Percentiles rank a stretch among this genome's conserved stretches.
These are phyloP conservation scores for Rhodamnia rubescens DNA, from an alignment of 345 rosid genomes.

Conservation along the genomic window DNA sequence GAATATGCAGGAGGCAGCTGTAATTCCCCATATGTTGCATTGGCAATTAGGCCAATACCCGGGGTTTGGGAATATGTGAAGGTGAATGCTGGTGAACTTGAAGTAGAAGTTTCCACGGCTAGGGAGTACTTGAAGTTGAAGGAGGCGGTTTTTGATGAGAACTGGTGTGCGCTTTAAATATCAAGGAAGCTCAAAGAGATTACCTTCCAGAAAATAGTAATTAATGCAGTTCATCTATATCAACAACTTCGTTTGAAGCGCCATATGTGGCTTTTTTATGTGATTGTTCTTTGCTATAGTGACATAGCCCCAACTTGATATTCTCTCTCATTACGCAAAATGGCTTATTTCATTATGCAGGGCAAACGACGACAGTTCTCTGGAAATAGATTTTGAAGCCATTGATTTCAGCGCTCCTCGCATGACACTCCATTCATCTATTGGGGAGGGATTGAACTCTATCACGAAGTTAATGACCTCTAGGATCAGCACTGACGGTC, in stretches of 20 bases:
- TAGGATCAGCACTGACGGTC: conserved; percentile 28
- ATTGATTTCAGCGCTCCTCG: conserved; percentile 53
- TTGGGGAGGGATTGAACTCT: conserved; percentile 64
- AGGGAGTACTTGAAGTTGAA: conserved; percentile 68
- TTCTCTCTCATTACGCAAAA: too few species aligned
- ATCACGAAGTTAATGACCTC: conserved; percentile 58
- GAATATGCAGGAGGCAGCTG: conserved; percentile 65
- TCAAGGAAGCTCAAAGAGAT: too few species aligned
- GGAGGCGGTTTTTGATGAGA: conserved; percentile 53
- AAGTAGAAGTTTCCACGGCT: conserved; percentile 40
- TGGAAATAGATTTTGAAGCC: conserved; percentile 80
- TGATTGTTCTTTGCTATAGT: too few species aligned
- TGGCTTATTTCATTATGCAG: neutral
- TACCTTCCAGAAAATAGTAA: neutral
- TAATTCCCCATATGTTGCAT: conserved; percentile 71
- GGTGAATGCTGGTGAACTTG: conserved; percentile 48
- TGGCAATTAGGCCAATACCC: conserved; percentile 80
- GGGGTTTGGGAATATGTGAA: conserved; percentile 85
- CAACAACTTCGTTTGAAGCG: too few species aligned
- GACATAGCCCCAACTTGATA: too few species aligned
- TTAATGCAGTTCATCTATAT: neutral
- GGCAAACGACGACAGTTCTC: conserved; percentile 10
- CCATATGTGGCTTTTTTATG: too few species aligned
- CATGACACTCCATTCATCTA: conserved; percentile 55
- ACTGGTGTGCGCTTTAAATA: conserved; percentile 21